phyloP scores from a whole-genome alignment of 177 flowering plant genomes.

The Telopea speciosissima region DNA sequence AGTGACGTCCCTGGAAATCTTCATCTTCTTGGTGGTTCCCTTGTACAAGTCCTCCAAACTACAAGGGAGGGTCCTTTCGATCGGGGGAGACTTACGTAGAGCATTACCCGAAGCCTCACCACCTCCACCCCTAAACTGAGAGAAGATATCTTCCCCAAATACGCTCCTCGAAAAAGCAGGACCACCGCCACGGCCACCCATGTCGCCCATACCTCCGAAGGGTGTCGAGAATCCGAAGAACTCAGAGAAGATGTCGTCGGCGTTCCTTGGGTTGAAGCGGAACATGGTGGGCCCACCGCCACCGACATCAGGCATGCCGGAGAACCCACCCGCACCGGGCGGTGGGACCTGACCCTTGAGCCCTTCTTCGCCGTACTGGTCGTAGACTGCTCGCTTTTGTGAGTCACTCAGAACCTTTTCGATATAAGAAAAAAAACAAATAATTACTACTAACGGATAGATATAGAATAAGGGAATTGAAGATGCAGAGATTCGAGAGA shows the following conservation, averaged over 20 bases:
- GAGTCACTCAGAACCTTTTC: slow-evolving; percentile 70
- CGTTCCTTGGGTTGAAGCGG: slow-evolving; percentile 62
- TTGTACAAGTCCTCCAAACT: slow-evolving; percentile 81
- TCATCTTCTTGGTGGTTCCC: slow-evolving; percentile 91
- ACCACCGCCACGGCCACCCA: slow-evolving; percentile 49
- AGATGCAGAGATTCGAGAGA: not conserved
- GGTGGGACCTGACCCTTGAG: slow-evolving; percentile 67
- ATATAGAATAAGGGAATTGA: not conserved
- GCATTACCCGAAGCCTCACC: slow-evolving; percentile 44
- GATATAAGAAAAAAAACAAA: slow-evolving; percentile 1
- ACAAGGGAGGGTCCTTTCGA: slow-evolving; percentile 59
- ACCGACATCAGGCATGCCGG: slow-evolving; percentile 6
- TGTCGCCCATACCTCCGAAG: slow-evolving; percentile 50
- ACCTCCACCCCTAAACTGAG: slow-evolving; percentile 34
- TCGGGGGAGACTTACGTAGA: slow-evolving; percentile 45
- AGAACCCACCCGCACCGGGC: slow-evolving; percentile 36
- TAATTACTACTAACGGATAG: not conserved
- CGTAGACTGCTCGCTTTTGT: slow-evolving; percentile 70
- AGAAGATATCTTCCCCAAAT: slow-evolving; percentile 55
- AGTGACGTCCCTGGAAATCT: slow-evolving; percentile 71
- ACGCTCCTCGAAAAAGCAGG: slow-evolving; percentile 41
- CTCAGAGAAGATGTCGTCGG: slow-evolving; percentile 79
- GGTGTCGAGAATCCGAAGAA: slow-evolving; percentile 66
- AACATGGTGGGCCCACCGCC: slow-evolving; percentile 36
- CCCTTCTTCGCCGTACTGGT: slow-evolving; percentile 87